Conservation (phyloP, 345 rosid genomes). For the Turritis glabra region DNA sequence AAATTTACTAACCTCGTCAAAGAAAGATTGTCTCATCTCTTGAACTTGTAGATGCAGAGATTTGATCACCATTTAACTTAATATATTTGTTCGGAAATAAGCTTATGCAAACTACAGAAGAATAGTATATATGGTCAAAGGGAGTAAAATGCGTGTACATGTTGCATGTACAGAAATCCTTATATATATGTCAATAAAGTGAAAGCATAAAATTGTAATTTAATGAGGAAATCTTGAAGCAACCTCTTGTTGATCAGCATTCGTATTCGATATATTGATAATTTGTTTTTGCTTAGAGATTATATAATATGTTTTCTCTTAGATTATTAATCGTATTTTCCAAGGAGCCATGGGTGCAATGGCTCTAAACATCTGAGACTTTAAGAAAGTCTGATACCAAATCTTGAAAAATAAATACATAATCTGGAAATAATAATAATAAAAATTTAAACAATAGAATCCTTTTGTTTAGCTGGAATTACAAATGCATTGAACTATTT, state of each 20-base stretch:
- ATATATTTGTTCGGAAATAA: background rate
- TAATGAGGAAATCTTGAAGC: slow-evolving; percentile 25
- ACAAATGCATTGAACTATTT: background rate
- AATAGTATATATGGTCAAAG: background rate
- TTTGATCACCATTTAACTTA: slow-evolving; percentile 19
- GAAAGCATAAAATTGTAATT: background rate
- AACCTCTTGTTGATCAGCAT: slow-evolving; percentile 18
- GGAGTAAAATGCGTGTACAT: background rate
- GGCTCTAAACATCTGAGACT: background rate
- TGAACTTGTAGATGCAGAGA: slow-evolving; percentile 19
- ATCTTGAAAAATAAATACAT: slow-evolving; percentile 18
- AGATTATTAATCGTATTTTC: background rate
- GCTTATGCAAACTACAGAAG: background rate
- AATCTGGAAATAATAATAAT: slow-evolving; percentile 20
- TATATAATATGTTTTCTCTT: background rate
- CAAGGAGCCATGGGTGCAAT: background rate
- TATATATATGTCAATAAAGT: slow-evolving; percentile 20
- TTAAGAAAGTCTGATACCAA: slow-evolving; percentile 12
- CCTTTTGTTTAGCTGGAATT: background rate
- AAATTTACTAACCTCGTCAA: slow-evolving; percentile 33
- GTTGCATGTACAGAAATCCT: background rate
- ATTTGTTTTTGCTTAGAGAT: background rate
- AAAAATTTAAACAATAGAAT: background rate
- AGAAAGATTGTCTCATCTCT: slow-evolving; percentile 38
- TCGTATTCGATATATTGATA: background rate